Evolutionary conservation across 2,329 filamentous ascomycete species (phyloP).

Genomic region (Epichloe baconii): DNA sequence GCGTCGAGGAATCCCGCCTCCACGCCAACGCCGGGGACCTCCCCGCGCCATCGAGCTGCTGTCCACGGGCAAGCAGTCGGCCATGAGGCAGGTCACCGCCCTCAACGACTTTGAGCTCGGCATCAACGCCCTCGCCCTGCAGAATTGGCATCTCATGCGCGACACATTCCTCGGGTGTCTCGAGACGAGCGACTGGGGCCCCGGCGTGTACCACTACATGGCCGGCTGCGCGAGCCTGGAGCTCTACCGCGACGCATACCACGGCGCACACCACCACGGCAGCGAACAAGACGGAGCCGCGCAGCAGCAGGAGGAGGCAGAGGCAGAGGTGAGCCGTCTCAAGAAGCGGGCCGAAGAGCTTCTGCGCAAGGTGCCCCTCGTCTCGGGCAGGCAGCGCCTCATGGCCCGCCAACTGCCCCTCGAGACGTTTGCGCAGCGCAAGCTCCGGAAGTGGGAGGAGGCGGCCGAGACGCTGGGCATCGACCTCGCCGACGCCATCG

Average conservation of each 20-base stretch:
- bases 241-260: slow-evolving; percentile 54
- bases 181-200: slow-evolving; percentile 82
- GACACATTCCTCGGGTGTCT: slow-evolving; percentile 62
- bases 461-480: slow-evolving; percentile 54
- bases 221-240: slow-evolving; percentile 68
- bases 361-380: slow-evolving; percentile 48
- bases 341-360: slow-evolving; percentile 55
- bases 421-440: slow-evolving; percentile 72
- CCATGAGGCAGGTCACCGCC: slow-evolving; percentile 79
- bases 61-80: slow-evolving; percentile 43
- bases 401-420: slow-evolving; percentile 33
- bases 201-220: slow-evolving; percentile 80
- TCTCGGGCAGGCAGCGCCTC: no score
- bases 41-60: slow-evolving; percentile 54
- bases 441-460: slow-evolving; percentile 78
- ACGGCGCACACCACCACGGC: slow-evolving; percentile 27
- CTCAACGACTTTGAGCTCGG: slow-evolving; percentile 76
- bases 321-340: slow-evolving; percentile 36
- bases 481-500: slow-evolving; percentile 66
- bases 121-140: slow-evolving; percentile 64
- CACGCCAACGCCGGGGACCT: slow-evolving; percentile 54
- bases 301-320: no score
- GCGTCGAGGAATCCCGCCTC: slow-evolving; percentile 75
- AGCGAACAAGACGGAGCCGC: not conserved
- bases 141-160: slow-evolving; percentile 63